Evolutionary conservation across 495 filamentous ascomycete species (phyloP), one percentile per base, ranked within the genome.

Genomic region (Penicillium ucsense): DNA sequence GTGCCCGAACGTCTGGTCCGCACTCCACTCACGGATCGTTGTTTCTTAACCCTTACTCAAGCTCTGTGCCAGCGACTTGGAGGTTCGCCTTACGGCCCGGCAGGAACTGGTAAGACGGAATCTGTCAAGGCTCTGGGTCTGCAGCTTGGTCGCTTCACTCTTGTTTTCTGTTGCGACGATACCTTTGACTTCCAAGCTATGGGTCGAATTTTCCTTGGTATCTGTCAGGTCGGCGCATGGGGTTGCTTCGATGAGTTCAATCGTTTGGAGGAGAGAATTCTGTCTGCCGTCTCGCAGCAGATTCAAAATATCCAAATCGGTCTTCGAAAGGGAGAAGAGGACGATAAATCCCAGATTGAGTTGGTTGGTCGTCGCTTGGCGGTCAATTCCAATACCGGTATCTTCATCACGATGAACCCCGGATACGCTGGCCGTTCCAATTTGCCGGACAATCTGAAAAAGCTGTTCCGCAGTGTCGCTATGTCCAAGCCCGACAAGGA

Each of bases 401-500:
- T 99, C 62, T 99, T 99, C 73, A 97, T 99, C 66, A 99, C 92
- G 32, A 99, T 99, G 92, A 99, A 99, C 69, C 92, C 92, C 55
- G 92, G 92, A 20, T 99, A 99, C 74, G 92, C 92, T 35, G 92
- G 92, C 43, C 84, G 92, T 62, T 99, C 92, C 32, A 99, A 97
- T 66, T 70, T 99, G 56, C 92, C 92, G 1, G 92, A 99, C 66
- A 99, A 99, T 62, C 65, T 99, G 65, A 99, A 99, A 77, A 99
- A 99, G 68, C 74, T 99, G 20, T 99, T 99, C 80, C 80, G 92
- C 56, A 97, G 94, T 59, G 92, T 99, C 40, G 92, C 92, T 36
- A 99, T 99, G 92, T 97, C 94, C 6, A 96, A 97, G 65, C 92
- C 92, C 0, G 92, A 99, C 70, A 99, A 99, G 66, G 92, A 99